Percentiles rank a stretch among this genome's conserved stretches.
Conservation (phyloP, 176 grass and related monocot genomes). For the Juncus effusus region DNA sequence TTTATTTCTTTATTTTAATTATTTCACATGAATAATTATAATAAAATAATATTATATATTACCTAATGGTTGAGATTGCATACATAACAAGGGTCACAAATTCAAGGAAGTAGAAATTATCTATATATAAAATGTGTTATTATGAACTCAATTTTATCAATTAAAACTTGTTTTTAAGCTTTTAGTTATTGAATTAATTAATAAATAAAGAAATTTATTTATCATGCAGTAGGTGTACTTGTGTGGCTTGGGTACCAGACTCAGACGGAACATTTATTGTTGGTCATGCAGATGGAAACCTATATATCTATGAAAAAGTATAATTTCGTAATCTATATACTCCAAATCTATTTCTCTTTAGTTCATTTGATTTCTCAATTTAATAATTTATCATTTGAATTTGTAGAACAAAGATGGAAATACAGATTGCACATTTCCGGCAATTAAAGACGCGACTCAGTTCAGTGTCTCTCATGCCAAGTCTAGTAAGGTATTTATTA, state of each 20-base stretch:
- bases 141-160: background rate
- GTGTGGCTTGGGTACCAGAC: constrained; percentile 80
- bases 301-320: constrained; percentile 97
- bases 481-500: constrained; percentile 71
- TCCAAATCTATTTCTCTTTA: constrained; percentile 14
- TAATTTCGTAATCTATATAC: constrained; percentile 16
- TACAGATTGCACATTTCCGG: constrained; percentile 81
- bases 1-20: constrained; percentile 2
- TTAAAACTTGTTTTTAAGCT: background rate
- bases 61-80: too few species aligned
- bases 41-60: too few species aligned
- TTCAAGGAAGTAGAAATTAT: too few species aligned
- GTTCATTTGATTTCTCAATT: constrained; percentile 19
- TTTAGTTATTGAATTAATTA: background rate
- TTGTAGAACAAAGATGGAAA: constrained; percentile 85
- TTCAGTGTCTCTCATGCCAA: constrained; percentile 84
- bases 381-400: constrained; percentile 22
- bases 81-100: too few species aligned
- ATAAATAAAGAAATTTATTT: too few species aligned
- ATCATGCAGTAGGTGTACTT: constrained; percentile 68
- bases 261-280: constrained; percentile 79
- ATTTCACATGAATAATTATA: too few species aligned
- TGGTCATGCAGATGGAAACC: constrained; percentile 82
- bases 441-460: constrained; percentile 73
- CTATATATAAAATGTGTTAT: too few species aligned